phyloP scores from a whole-genome alignment of 495 filamentous ascomycete genomes.

The Hypomontagnella submonticulosa region DNA sequence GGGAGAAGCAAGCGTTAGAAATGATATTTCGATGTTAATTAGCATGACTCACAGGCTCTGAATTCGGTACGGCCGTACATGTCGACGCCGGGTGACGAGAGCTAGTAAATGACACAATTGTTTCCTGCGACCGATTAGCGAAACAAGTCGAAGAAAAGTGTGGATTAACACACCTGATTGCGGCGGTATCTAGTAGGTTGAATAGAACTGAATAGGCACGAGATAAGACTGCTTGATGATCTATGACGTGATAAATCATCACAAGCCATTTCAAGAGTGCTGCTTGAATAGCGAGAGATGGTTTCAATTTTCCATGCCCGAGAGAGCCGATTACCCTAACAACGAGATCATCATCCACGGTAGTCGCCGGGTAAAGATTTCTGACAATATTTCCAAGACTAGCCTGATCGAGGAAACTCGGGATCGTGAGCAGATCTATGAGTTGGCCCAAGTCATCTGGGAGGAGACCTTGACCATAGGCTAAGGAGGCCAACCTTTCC shows the following conservation, averaged over 20 bases:
- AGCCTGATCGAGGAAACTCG: constrained; percentile 79
- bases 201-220: constrained; percentile 83
- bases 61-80: constrained; percentile 86
- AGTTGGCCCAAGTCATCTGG: constrained; percentile 68
- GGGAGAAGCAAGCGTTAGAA: constrained; percentile 35
- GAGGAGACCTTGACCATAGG: constrained; percentile 75
- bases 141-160: constrained; percentile 40
- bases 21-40: neutral
- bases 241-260: constrained; percentile 78
- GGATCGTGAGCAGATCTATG: constrained; percentile 72
- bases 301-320: constrained; percentile 82
- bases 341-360: constrained; percentile 69
- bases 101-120: constrained; percentile 85
- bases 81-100: constrained; percentile 82
- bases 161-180: constrained; percentile 64
- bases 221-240: constrained; percentile 71
- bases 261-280: constrained; percentile 83
- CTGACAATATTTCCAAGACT: constrained; percentile 73
- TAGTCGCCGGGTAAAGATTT: constrained; percentile 76
- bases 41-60: constrained; percentile 74
- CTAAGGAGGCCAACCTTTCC: constrained; percentile 59
- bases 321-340: constrained; percentile 77
- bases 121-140: constrained; percentile 54
- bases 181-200: constrained; percentile 84
- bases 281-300: constrained; percentile 73